Conservation (phyloP, 1,139 yeast genomes). For the Yamadazyma triangularis region DNA sequence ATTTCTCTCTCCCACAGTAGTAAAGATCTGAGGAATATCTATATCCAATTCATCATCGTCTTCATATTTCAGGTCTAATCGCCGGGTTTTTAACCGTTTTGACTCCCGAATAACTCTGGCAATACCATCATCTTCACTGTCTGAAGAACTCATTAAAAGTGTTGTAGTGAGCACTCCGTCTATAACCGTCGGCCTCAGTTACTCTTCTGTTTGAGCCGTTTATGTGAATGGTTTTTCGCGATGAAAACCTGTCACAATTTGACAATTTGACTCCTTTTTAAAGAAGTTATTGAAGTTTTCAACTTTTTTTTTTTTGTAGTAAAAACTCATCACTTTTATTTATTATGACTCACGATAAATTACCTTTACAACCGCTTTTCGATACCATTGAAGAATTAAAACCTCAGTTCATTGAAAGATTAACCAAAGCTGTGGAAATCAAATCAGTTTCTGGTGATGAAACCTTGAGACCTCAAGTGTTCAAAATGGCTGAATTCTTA, state of each 20-base stretch:
- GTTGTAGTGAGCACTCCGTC: no score
- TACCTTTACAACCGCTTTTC: slow-evolving; percentile 46
- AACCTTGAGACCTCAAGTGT: slow-evolving; percentile 77
- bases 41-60: not conserved
- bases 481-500: slow-evolving; percentile 80
- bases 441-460: slow-evolving; percentile 95
- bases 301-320: no score
- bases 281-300: no score
- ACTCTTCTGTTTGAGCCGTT: no score
- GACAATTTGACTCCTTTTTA: no score
- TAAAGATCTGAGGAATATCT: not conserved
- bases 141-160: not conserved
- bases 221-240: no score
- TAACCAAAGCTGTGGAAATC: slow-evolving; percentile 80
- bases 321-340: no score
- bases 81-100: not conserved
- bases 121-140: not conserved
- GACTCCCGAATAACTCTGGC: not conserved
- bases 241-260: no score
- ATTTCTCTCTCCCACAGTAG: not conserved
- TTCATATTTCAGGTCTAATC: not conserved
- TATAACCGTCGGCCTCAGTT: no score
- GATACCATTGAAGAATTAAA: slow-evolving; percentile 65
- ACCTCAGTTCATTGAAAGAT: slow-evolving; percentile 63
- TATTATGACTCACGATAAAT: slow-evolving; percentile 28